phyloP scores from a whole-genome alignment of 2,329 filamentous ascomycete genomes.

The Aspergillus ruber region DNA sequence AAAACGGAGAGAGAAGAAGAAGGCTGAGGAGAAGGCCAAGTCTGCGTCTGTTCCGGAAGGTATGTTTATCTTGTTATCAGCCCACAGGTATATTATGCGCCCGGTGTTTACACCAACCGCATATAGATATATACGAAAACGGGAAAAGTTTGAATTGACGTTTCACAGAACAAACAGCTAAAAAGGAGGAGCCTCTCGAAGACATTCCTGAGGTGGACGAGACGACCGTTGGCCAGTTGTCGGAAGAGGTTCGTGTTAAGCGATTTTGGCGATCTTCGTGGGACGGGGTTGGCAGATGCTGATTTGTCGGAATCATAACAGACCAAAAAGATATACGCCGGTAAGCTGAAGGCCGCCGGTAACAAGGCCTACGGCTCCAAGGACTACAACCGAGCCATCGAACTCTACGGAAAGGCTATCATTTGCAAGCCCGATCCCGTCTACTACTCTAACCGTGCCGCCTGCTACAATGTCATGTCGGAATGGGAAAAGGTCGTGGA shows the following conservation, averaged over 20 bases:
- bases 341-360: slow-evolving; percentile 86
- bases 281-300: slow-evolving; percentile 1
- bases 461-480: slow-evolving; percentile 88
- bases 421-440: slow-evolving; percentile 95
- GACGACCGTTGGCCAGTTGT: slow-evolving; percentile 41
- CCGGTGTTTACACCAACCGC: neutral
- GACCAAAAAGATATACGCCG: slow-evolving; percentile 78
- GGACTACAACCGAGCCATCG: slow-evolving; percentile 88
- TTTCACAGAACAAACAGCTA: slow-evolving; percentile 36
- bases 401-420: slow-evolving; percentile 91
- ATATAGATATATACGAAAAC: neutral
- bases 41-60: slow-evolving; percentile 35
- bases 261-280: neutral
- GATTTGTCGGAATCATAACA: slow-evolving; percentile 30
- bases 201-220: slow-evolving; percentile 62
- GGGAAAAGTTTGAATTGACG: slow-evolving; percentile 16
- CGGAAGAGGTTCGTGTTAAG: slow-evolving; percentile 37
- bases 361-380: slow-evolving; percentile 96
- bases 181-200: slow-evolving; percentile 49
- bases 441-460: slow-evolving; percentile 97
- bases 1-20: slow-evolving; percentile 63
- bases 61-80: slow-evolving; percentile 19
- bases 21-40: slow-evolving; percentile 51
- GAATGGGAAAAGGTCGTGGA: slow-evolving; percentile 96
- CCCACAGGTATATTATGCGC: slow-evolving; percentile 30